These are phyloP conservation scores for Claviceps purpurea DNA, from an alignment of 2,329 filamentous ascomycete species.

Conservation along the genomic window DNA sequence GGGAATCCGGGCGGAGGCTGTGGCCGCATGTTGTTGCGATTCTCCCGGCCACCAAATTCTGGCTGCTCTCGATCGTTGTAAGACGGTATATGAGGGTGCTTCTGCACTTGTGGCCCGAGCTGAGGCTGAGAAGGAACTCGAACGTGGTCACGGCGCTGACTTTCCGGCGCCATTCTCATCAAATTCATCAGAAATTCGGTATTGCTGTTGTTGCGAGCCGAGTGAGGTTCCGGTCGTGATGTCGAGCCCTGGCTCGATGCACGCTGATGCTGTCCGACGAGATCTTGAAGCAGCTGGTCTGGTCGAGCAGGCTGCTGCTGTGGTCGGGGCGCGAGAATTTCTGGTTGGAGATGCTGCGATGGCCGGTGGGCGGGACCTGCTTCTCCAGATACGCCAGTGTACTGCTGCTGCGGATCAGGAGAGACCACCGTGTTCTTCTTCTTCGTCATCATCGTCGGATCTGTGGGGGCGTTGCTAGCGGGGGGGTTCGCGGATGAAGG, in stretches of 20 bases:
- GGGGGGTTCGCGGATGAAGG: slow-evolving; percentile 31
- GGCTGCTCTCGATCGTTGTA: slow-evolving; percentile 34
- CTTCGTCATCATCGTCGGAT: background rate
- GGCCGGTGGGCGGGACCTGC: slow-evolving; percentile 27
- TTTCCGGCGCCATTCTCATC: slow-evolving; percentile 47
- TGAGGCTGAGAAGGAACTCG: slow-evolving; percentile 7
- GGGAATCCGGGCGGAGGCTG: slow-evolving; percentile 35
- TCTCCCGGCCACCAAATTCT: slow-evolving; percentile 26
- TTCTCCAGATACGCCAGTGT: slow-evolving; percentile 31
- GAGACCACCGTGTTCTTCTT: slow-evolving; percentile 29
- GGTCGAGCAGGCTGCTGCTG: slow-evolving; percentile 38
- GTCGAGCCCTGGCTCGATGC: slow-evolving; percentile 36
- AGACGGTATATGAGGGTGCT: slow-evolving; percentile 32
- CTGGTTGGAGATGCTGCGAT: slow-evolving; percentile 29
- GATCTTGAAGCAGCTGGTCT: slow-evolving; percentile 48
- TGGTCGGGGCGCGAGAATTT: slow-evolving; percentile 38
- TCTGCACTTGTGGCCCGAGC: slow-evolving; percentile 7
- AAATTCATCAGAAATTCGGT: slow-evolving; percentile 77
- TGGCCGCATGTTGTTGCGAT: slow-evolving; percentile 24
- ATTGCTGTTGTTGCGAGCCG: slow-evolving; percentile 44
- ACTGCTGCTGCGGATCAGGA: slow-evolving; percentile 35
- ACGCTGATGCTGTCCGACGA: slow-evolving; percentile 45
- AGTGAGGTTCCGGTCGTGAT: slow-evolving; percentile 29
- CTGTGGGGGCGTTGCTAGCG: slow-evolving; percentile 15
- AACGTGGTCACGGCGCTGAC: slow-evolving; percentile 37